Evolutionary conservation across 129 eudicot genomes (phyloP), one percentile per base, ranked within the genome.

Genomic region (Flaveria linearis): DNA sequence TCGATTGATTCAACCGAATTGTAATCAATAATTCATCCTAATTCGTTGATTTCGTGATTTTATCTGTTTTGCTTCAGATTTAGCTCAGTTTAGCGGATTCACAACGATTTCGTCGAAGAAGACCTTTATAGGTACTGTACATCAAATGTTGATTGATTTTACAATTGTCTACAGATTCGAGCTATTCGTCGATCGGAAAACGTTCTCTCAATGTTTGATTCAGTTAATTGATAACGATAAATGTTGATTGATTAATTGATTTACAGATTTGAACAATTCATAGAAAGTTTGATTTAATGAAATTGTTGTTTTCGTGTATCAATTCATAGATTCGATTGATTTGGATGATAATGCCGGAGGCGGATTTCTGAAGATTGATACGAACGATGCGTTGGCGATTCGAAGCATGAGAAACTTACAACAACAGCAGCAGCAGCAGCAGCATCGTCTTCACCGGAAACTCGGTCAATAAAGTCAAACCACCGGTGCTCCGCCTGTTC

Each of bases 401-500:
- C 43, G 82, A 36, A 82, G 78, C 68, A 51, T 64, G 85, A 72
- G 85, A 64, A 82, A 82, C 20, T 55, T 82, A 75, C 85, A 82
- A 53, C 78, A 71, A 46, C 65, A 76, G 33, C 64, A 71, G 20
- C 70, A 76, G 33, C 64, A 71, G 20, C 70, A 63, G 20, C 69
- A 33, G 14, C 82, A 28, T 70, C 85, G 78, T 65, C 80, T 76
- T 25, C 82, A 82, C 43, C 85, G 85, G 82, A 82, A 82, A 71
- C 15, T 82, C 65, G 85, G 85, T 14, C 82, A 76, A 41, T 82
- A 74, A 69, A 74, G 71, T 49, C 71, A 46, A 55, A 74, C 74
- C 71, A 55, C 46, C 20, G 62, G 11, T 60, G 12, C 76, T n/a
- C 51, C 76, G 47, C 47, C 26, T 41, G 22, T 15, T 53, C 47